Base-by-base conservation (phyloP, 371 early-diverging fungal species). In the Lichtheimia hyalospora region DNA sequence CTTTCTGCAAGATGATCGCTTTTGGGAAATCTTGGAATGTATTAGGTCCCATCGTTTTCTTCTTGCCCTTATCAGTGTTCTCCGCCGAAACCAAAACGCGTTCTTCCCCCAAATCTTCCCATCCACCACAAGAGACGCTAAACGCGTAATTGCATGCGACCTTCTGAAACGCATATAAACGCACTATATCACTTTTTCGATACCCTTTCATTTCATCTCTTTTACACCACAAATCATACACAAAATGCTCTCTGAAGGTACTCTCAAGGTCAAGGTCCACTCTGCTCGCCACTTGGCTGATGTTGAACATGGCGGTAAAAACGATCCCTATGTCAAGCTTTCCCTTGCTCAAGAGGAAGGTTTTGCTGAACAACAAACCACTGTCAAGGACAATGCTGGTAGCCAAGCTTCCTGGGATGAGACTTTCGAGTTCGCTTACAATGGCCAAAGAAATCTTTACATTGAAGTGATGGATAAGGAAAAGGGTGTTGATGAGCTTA, bases 401-500 rank as follows among this genome's bases (percentile, higher is more conserved):
- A 70, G 73, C 27, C 63, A 67, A 43, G 72, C 84, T 1, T 67
- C 66, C 53, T 84, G 83, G 83, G 79, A 82, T 67, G 80, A 84
- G 65, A 55, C 80, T 51, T 84, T 83, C 57, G 68, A 49, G 14
- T 21, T 79, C 52, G 60, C 77, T 6, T 70, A 80, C 23, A 58
- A 71, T 27, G 81, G 81, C 44, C 73, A 83, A 42, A 62, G 73
- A 39, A 75, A 83, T 49, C 71, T 84, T 28, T 84, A 56, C 55
- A 58, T 84, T 42, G 85, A 84, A 71, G 71, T 84, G 48, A 69
- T 81, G 63, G 81, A 84, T 57, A 67, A 81, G 62, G 85, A 81
- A 52, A 58, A 49, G n/a, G 70, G 76, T 15, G 68, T 66, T 16
- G 71, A 79, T 43, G 74, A 75, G 54, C 67, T 79, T 24, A 81